Percentiles rank a stretch among this genome's conserved stretches.
Conservation (phyloP, 306 rosid species). For the Trifolium repens region DNA sequence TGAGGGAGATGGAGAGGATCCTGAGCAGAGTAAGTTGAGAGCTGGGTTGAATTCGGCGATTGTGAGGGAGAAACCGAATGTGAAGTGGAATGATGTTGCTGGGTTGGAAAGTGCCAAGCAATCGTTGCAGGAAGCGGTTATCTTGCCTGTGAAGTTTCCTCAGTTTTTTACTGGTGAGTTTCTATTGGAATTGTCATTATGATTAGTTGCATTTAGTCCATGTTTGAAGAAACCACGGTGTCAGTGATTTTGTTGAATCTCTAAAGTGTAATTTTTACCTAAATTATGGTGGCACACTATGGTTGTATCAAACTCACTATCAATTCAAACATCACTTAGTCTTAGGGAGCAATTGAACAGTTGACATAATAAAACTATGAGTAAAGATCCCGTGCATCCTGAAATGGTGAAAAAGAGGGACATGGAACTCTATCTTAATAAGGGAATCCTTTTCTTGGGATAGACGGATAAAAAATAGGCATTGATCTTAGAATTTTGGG, state of each 20-base stretch:
- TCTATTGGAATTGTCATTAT: not conserved
- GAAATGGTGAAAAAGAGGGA: not conserved
- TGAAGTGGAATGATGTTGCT: conserved; percentile 97
- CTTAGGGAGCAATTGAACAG: not conserved
- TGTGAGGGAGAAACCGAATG: conserved; percentile 89
- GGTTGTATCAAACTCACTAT: not conserved
- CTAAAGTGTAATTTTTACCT: not conserved
- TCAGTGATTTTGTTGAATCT: not conserved
- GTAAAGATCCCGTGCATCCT: not conserved
- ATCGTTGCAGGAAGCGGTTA: conserved; percentile 94
- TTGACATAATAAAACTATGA: not conserved
- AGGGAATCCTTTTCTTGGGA: not conserved
- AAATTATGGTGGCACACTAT: not conserved
- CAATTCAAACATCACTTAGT: not conserved
- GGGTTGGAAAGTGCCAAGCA: conserved; percentile 98
- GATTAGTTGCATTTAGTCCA: not conserved
- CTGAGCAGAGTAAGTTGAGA: conserved; percentile 85
- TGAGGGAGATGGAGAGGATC: conserved; percentile 86
- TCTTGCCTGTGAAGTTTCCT: conserved; percentile 92
- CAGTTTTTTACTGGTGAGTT: conserved; percentile 92
- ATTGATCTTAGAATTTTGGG: too few species aligned
- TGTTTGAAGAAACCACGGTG: not conserved
- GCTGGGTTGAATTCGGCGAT: conserved; percentile 92
- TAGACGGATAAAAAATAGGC: not conserved
- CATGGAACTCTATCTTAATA: not conserved